Conservation (phyloP, 1,139 yeast genomes). For the Geotrichum siamense region DNA sequence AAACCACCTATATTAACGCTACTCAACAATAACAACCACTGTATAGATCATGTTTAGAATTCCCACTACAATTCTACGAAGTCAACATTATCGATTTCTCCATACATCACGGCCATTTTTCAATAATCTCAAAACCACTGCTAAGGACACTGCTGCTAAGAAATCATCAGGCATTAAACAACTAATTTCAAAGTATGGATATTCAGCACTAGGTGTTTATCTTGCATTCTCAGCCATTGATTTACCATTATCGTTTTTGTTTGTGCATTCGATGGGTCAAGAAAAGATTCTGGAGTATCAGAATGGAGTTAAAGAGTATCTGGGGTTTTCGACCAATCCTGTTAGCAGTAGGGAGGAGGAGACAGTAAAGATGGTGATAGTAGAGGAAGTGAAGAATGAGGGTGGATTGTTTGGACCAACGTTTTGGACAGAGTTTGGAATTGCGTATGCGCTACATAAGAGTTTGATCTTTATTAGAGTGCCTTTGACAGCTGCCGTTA, state of each 20-base stretch:
- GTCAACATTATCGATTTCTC: no score
- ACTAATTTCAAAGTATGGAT: slow-evolving; percentile 80
- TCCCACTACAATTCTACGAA: neutral
- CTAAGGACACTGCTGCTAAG: neutral
- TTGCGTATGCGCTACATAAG: slow-evolving; percentile 93
- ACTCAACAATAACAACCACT: no score
- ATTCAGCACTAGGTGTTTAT: slow-evolving; percentile 83
- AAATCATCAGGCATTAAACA: slow-evolving; percentile 42
- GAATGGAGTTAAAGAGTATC: slow-evolving; percentile 8
- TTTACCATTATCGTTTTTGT: slow-evolving; percentile 69
- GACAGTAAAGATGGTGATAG: neutral
- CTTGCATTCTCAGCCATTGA: slow-evolving; percentile 63
- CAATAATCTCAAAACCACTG: neutral
- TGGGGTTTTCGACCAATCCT: slow-evolving; percentile 18
- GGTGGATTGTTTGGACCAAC: slow-evolving; percentile 15
- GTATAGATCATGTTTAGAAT: neutral
- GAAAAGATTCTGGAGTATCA: slow-evolving; percentile 16
- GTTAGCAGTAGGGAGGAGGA: neutral
- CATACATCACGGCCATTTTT: slow-evolving; percentile 3
- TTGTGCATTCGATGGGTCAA: slow-evolving; percentile 41
- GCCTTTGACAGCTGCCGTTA: slow-evolving; percentile 87
- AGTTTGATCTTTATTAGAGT: slow-evolving; percentile 67
- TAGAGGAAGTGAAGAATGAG: neutral
- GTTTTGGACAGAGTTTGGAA: slow-evolving; percentile 64
- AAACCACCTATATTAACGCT: no score